phyloP scores from a whole-genome alignment of 1,284 basidiomycete species.

The Malassezia pachydermatis region DNA sequence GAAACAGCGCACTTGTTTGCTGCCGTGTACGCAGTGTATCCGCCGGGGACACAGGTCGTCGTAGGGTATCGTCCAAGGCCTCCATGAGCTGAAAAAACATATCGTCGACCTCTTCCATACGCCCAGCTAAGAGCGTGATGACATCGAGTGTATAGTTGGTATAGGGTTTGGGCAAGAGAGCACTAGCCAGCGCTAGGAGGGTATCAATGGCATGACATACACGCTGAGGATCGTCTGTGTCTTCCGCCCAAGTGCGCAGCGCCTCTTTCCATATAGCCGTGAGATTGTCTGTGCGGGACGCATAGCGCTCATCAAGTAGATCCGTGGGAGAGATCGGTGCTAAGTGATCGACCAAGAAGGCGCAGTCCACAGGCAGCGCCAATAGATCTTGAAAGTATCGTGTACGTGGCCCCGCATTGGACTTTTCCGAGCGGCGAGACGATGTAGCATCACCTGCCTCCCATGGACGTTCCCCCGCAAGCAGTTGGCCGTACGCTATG shows the following conservation, averaged over 20 bases:
- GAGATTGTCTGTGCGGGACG: slow-evolving; percentile 32
- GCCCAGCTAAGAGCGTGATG: slow-evolving; percentile 35
- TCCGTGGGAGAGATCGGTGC: slow-evolving; percentile 20
- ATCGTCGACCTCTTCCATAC: slow-evolving; percentile 45
- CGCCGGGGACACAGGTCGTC: slow-evolving; percentile 13
- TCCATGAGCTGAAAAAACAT: slow-evolving; percentile 35
- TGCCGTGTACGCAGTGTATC: slow-evolving; percentile 15
- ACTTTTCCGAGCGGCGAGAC: slow-evolving; percentile 22
- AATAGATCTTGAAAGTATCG: slow-evolving; percentile 38
- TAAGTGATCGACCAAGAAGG: slow-evolving; percentile 25
- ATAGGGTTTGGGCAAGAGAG: slow-evolving; percentile 35
- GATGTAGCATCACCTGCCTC: background rate
- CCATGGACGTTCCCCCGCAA: slow-evolving; percentile 38
- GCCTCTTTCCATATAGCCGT: slow-evolving; percentile 38
- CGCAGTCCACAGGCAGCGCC: slow-evolving; percentile 32
- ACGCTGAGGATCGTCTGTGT: slow-evolving; percentile 29
- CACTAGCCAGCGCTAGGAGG: slow-evolving; percentile 30
- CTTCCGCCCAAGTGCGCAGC: slow-evolving; percentile 28
- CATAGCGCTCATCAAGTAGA: slow-evolving; percentile 31
- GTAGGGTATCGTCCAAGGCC: slow-evolving; percentile 29
- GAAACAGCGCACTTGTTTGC: slow-evolving; percentile 25
- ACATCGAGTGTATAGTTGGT: slow-evolving; percentile 38
- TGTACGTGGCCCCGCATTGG: slow-evolving; percentile 32
- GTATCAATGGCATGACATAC: slow-evolving; percentile 36
- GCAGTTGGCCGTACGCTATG: slow-evolving; percentile 27